A percentile compares a stretch with the other conserved stretches of the same genome.
phyloP scores from a whole-genome alignment of 805 yeast species.

The Millerozyma acaciae region DNA sequence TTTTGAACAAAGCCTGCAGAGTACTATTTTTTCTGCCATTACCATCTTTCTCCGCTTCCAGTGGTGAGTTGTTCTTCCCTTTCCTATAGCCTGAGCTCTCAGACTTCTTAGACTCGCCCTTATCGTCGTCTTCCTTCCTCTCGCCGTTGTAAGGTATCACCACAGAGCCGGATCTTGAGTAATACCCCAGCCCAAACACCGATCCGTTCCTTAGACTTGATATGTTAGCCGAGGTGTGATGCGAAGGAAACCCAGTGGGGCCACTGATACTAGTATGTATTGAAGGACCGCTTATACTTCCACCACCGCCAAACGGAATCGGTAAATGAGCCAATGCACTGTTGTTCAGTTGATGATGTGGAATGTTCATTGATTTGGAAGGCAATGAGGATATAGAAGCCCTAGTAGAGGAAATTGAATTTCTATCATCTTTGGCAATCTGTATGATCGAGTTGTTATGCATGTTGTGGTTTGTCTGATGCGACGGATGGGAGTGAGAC shows the following conservation, averaged over 20 bases:
- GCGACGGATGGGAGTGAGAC: conserved; percentile 1
- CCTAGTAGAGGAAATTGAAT: conserved; percentile 29
- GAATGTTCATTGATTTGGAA: conserved; percentile 43
- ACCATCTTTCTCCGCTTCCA: background rate
- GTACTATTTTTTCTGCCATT: conserved; percentile 5
- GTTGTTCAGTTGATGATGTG: conserved; percentile 40
- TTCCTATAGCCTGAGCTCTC: conserved; percentile 2
- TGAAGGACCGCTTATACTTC: conserved; percentile 39
- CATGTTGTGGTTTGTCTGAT: conserved; percentile 2
- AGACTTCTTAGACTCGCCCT: conserved; percentile 16
- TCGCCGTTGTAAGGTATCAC: conserved; percentile 33
- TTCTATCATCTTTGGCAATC: conserved; percentile 37
- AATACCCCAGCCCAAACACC: conserved; percentile 31
- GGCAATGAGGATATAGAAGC: conserved; percentile 42
- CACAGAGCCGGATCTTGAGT: conserved; percentile 35
- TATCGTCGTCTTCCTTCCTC: conserved; percentile 21
- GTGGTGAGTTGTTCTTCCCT: conserved; percentile 2
- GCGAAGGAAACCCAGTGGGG: conserved; percentile 24
- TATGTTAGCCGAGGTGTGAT: conserved; percentile 31
- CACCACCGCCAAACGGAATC: conserved; percentile 37
- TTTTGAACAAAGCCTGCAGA: conserved; percentile 18
- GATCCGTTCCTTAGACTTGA: conserved; percentile 41
- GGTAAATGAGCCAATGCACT: conserved; percentile 42
- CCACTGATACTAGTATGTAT: conserved; percentile 36
- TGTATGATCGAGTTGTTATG: conserved; percentile 41